A percentile compares a stretch with the other conserved stretches of the same genome.
phyloP scores from a whole-genome alignment of 345 rosid genomes.

The Salix caprea region DNA sequence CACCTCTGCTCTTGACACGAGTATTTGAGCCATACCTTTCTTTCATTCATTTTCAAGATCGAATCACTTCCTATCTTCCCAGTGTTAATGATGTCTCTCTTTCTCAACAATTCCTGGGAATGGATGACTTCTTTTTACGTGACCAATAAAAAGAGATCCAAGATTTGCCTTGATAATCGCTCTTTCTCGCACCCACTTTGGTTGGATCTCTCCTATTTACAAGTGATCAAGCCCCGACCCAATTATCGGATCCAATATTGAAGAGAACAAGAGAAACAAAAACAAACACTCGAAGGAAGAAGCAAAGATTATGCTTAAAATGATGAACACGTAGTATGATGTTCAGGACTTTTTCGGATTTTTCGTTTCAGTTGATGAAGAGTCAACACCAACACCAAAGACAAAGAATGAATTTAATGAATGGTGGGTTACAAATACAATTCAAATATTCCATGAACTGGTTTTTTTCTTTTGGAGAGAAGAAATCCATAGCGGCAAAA shows the following conservation, averaged over 20 bases:
- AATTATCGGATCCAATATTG: conserved; percentile 19
- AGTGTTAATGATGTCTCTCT: neutral
- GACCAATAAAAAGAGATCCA: conserved; percentile 14
- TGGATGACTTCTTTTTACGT: neutral
- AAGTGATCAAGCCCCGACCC: conserved; percentile 17
- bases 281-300: neutral
- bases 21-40: neutral
- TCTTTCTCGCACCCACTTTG: conserved; percentile 15
- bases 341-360: neutral
- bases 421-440: neutral
- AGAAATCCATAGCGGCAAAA: conserved; percentile 6
- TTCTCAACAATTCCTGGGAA: neutral
- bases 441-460: neutral
- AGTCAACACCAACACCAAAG: conserved; percentile 8
- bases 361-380: neutral
- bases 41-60: neutral
- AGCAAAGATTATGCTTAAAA: neutral
- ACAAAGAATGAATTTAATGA: neutral
- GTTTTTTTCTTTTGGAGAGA: neutral
- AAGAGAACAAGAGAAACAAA: neutral
- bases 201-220: conserved; percentile 23
- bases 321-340: conserved; percentile 18
- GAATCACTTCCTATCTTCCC: neutral
- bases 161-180: conserved; percentile 17
- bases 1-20: neutral